phyloP scores from a whole-genome alignment of 768 basidiomycete genomes.

The Trichaptum fuscoviolaceum region DNA sequence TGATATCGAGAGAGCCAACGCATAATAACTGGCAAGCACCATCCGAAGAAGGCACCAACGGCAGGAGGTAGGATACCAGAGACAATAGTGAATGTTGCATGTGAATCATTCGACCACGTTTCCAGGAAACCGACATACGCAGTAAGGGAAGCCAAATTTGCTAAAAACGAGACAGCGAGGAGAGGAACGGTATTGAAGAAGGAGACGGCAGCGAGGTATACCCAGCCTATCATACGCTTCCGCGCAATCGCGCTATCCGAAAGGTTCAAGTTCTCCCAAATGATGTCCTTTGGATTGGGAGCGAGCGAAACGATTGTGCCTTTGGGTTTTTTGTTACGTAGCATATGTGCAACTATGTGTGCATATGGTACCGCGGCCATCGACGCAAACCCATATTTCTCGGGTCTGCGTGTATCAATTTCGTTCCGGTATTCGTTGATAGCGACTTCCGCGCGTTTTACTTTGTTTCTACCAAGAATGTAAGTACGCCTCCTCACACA shows the following conservation, averaged over 20 bases:
- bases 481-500: constrained; percentile 7
- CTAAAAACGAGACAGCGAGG: constrained; percentile 82
- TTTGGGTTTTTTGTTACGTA: constrained; percentile 64
- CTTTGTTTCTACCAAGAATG: constrained; percentile 29
- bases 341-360: constrained; percentile 73
- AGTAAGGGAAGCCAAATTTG: constrained; percentile 77
- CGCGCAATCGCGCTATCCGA: constrained; percentile 59
- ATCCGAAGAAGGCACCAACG: constrained; percentile 83
- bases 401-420: constrained; percentile 70
- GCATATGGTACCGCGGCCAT: constrained; percentile 87
- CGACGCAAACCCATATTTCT: constrained; percentile 89
- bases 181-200: constrained; percentile 95
- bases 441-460: constrained; percentile 61
- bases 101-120: constrained; percentile 61
- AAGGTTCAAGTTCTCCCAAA: constrained; percentile 87
- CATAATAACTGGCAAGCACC: constrained; percentile 89
- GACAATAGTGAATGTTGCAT: constrained; percentile 68
- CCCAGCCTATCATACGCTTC: constrained; percentile 70
- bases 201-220: constrained; percentile 72
- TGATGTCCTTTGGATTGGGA: constrained; percentile 87
- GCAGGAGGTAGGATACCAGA: constrained; percentile 93
- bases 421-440: constrained; percentile 69
- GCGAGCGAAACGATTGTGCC: constrained; percentile 69
- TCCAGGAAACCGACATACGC: constrained; percentile 70
- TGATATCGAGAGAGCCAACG: constrained; percentile 73